phyloP scores from a whole-genome alignment of 345 rosid genomes.

The Anastatica hierochuntica region DNA sequence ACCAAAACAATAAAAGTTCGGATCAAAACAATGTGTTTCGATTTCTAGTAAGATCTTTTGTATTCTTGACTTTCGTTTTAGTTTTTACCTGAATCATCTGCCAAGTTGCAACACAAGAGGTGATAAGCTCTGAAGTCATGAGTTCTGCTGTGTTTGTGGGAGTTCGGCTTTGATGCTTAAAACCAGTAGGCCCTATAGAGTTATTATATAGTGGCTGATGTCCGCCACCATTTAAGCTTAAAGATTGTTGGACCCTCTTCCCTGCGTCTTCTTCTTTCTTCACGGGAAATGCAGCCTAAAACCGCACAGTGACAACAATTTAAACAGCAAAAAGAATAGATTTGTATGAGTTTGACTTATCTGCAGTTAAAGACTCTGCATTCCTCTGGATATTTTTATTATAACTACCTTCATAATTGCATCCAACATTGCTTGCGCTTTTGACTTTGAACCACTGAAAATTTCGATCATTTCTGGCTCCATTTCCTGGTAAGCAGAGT shows the following conservation, averaged over 20 bases:
- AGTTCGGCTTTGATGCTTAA: conserved; percentile 14
- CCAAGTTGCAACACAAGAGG: conserved; percentile 73
- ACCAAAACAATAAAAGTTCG: too few species aligned
- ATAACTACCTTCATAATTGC: conserved; percentile 68
- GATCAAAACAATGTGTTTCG: too few species aligned
- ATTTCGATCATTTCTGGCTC: conserved; percentile 54
- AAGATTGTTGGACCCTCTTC: conserved; percentile 44
- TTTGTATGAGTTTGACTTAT: background rate
- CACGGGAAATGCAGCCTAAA: conserved; percentile 56
- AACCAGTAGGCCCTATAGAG: conserved; percentile 9
- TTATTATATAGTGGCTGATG: conserved; percentile 21
- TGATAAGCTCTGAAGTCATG: conserved; percentile 57
- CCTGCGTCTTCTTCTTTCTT: conserved; percentile 60
- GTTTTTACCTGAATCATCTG: conserved; percentile 90
- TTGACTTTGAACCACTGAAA: conserved; percentile 51
- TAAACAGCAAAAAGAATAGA: background rate
- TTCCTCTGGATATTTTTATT: background rate
- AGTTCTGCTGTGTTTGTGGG: conserved; percentile 24
- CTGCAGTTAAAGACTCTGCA: background rate
- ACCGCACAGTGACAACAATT: conserved; percentile 2
- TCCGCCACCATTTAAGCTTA: conserved; percentile 36
- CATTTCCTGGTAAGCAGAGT: conserved; percentile 39
- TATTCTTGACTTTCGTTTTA: too few species aligned
- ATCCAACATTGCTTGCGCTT: conserved; percentile 76
- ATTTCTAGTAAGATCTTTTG: too few species aligned